Base-by-base conservation (phyloP, 352 stramenopile species). In the Phytophthora podocarpi region DNA sequence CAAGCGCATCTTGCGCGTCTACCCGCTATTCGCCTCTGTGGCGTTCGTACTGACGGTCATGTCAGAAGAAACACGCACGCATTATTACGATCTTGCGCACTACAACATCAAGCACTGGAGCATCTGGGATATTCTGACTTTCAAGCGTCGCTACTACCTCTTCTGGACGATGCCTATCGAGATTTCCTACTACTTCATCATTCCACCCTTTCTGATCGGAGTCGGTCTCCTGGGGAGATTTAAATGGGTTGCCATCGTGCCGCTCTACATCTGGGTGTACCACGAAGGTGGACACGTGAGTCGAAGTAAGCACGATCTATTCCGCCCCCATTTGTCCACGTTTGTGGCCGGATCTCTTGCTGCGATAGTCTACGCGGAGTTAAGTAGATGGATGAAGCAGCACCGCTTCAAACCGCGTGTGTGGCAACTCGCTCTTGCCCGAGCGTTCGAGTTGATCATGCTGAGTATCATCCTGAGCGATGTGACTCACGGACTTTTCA, bases 91-190 rank as follows among this genome's bases (percentile, higher is more conserved):
- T 18, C 32, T 57, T n/a, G n/a, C n/a, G n/a, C n/a, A n/a, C n/a
- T n/a, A n/a, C n/a, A 15, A 58, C 12, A 58, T 58, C 18, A 11
- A 21, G 16, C 24, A 49, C 24, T 51, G 43, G 43, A 51, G 30
- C 11, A 24, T 53, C 46, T 41, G 16, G 18, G 27, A 42, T 5
- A 27, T 50, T 2, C 15, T 59, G 7, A 42, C 51, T 4, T 59
- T 59, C 6, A 23, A 45, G 41, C 37, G 40, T 7, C 70, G 64
- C 0, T 73, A 70, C 30, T 63, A 76, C 39, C 53, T 82, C 6
- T 70, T 85, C 27, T 85, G 76, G 76, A 74, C 76, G 11, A 55
- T 85, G 11, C 73, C 73, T 0, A 43, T 85, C 8, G 67, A 80
- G 52, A 76, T 80, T 13, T 20, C 28, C 1, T 76, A 76, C 56